Evolutionary conservation across 805 yeast genomes (phyloP), one percentile per base, ranked within the genome.

Genomic region (Starmera quercuum): DNA sequence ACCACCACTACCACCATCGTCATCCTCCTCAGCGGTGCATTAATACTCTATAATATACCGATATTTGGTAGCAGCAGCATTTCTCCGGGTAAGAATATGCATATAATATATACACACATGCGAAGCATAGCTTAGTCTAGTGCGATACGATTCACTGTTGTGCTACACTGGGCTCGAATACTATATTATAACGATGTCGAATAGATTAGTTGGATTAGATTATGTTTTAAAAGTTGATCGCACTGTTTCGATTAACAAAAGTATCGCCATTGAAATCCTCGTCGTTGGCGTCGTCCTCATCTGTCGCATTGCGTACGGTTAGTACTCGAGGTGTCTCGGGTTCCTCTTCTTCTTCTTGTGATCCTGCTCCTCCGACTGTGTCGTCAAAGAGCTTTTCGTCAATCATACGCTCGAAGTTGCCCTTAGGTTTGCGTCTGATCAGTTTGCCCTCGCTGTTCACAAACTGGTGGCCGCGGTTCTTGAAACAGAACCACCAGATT

Each of bases 381-480:
- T 51, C 53, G 19, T 47, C 53, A 18, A 51, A 46, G 25, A 42
- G 33, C 25, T 47, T 42, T 4, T 49, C 56, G 17, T 51, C 56
- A 29, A 51, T 36, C 53, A 47, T 47, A 4, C 42, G 47, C 9
- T 49, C 56, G 10, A 29, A 20, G 13, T 21, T 35, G 34, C 5
- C 38, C 33, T 12, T 39, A n/a, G n/a, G n/a, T 43, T 16, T 33
- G 26, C 30, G 34, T 35, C 39, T 29, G 1, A 51, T 46, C 5
- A 51, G 31, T 32, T 51, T 54, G 31, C 56, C 56, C 39, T 51
- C 56, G 7, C 47, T 39, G 33, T 51, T 51, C 26, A 51, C 42
- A 28, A 51, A 49, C 2, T 37, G 32, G 25, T 30, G 41, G 12
- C 21, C 31, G 18, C 25, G 37, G 34, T 40, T 37, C 24, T 36